A percentile compares a stretch with the other conserved stretches of the same genome.
Evolutionary conservation across 2,329 filamentous ascomycete genomes (phyloP).

Genomic region (Xylariaceae sp.): DNA sequence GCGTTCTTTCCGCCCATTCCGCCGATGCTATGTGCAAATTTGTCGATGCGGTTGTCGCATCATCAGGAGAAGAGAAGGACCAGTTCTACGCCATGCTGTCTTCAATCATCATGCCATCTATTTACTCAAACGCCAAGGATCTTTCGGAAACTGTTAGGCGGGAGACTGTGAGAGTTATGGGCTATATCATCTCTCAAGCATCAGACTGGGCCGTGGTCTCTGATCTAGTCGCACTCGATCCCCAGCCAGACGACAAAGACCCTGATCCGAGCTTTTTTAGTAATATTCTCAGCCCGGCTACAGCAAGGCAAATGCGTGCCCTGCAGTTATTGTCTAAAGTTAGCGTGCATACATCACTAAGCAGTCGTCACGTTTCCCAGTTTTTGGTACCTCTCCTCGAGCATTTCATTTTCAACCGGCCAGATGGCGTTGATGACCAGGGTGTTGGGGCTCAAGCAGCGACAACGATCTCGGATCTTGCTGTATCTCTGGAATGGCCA

Average conservation of each 20-base stretch:
- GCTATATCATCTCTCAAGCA: conserved; percentile 69
- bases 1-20: conserved; percentile 74
- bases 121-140: conserved; percentile 73
- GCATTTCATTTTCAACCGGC: conserved; percentile 85
- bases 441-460: conserved; percentile 84
- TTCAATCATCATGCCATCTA: conserved; percentile 65
- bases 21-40: conserved; percentile 77
- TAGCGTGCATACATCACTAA: conserved; percentile 60
- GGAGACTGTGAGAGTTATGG: conserved; percentile 77
- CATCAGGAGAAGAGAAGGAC: conserved; percentile 37
- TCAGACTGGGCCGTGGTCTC: conserved; percentile 65
- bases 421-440: conserved; percentile 70
- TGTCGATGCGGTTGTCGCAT: conserved; percentile 58
- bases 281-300: conserved; percentile 86
- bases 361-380: conserved; percentile 74
- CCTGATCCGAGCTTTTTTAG: conserved; percentile 75
- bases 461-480: conserved; percentile 71
- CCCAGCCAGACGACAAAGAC: conserved; percentile 58
- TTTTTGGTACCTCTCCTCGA: conserved; percentile 90
- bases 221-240: conserved; percentile 69
- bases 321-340: conserved; percentile 71
- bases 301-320: conserved; percentile 79
- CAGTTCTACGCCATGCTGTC: conserved; percentile 58
- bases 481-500: conserved; percentile 78
- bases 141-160: conserved; percentile 77